Base-by-base conservation (phyloP, 2,329 filamentous ascomycete genomes). In the Macrophomina phaseolina region DNA sequence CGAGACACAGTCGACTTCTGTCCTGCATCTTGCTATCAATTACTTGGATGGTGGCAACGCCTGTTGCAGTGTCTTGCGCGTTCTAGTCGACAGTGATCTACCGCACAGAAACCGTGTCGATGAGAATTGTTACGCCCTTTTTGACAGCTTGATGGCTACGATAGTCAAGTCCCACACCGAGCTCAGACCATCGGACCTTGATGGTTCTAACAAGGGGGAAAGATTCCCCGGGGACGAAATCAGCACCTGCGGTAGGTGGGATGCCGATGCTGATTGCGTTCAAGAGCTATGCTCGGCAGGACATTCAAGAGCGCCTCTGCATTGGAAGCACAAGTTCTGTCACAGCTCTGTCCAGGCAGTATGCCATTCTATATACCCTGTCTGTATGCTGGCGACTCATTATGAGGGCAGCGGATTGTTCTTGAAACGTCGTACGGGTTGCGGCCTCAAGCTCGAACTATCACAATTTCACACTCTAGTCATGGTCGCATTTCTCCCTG, bases 311-410 rank as follows among this genome's bases (percentile, higher is more conserved):
- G 75, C 80, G 23, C 80, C 80, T 0, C 65, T 67, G 2, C n/a
- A 52, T 0, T 83, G 80, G 80, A 83, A 83, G 67, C 80, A 82
- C 68, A 78, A 76, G 55, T 82, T 83, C 66, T 83, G 81, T 64
- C 79, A 83, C 62, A 81, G 79, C 3, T 79, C 80, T 1, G 71
- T 73, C 5, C 79, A 81, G 70, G 72, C 78, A 0, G 72, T 82
- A 4, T 79, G 74, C 34, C 77, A 82, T 68, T 76, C 67, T 38
- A 77, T 82, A 28, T 7, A 34, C 9, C 14, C 32, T 32, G 18
- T 28, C 32, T 12, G 23, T 30, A 30, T 3, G 42, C 42, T 14
- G 12, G 7, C 1, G 5, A 45, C 9, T 23, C 23, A 23, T 23
- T 23, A 23, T 3, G 23, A 23, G 23, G 23, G 23, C 32, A 52